Conservation (phyloP, 2,329 filamentous ascomycete genomes). For the Pestalotiopsis fici region DNA sequence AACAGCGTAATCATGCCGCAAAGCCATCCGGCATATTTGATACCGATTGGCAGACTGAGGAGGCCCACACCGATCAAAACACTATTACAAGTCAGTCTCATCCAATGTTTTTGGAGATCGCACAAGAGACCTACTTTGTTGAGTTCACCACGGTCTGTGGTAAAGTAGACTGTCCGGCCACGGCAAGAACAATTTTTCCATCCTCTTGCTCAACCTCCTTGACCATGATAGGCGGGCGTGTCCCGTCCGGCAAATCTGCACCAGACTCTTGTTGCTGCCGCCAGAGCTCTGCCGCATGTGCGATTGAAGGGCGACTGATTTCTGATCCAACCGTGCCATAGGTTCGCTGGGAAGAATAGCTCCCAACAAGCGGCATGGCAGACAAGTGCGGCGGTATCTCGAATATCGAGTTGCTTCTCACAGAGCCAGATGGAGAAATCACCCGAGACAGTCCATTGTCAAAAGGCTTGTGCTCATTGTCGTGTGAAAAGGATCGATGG, state of each 20-base stretch:
- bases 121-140: constrained; percentile 60
- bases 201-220: constrained; percentile 85
- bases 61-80: constrained; percentile 89
- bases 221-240: constrained; percentile 76
- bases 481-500: constrained; percentile 13
- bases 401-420: constrained; percentile 53
- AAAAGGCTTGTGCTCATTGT: constrained; percentile 46
- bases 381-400: constrained; percentile 61
- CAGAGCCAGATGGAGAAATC: constrained; percentile 27
- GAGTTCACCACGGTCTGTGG: constrained; percentile 97
- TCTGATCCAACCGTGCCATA: constrained; percentile 56
- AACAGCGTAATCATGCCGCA: constrained; percentile 75
- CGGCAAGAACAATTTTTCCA: constrained; percentile 75
- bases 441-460: constrained; percentile 40
- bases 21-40: constrained; percentile 88
- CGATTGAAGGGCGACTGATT: constrained; percentile 47
- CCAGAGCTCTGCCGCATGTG: constrained; percentile 52
- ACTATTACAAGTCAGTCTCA: constrained; percentile 28
- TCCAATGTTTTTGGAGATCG: not conserved
- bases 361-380: constrained; percentile 70
- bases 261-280: constrained; percentile 52
- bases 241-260: constrained; percentile 52
- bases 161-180: constrained; percentile 92
- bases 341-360: constrained; percentile 60
- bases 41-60: constrained; percentile 82